A percentile compares a stretch with the other conserved stretches of the same genome.
These are phyloP conservation scores for Beauveria scarabaeidicola DNA, from an alignment of 2,329 filamentous ascomycete species.

Conservation along the genomic window DNA sequence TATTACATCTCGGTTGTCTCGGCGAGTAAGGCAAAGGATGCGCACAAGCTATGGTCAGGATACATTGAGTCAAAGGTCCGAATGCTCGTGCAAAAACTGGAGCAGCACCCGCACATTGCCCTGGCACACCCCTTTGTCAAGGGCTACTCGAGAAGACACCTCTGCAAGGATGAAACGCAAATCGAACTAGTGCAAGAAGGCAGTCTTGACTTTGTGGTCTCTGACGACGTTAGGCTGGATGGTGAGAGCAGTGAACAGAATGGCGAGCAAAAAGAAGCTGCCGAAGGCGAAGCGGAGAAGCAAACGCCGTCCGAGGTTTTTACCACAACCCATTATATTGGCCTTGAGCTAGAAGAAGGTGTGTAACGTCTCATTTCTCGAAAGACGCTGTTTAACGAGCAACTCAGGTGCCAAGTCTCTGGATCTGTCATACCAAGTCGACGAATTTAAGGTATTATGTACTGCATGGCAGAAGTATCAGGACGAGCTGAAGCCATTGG, in stretches of 20 bases:
- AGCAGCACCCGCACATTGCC: slow-evolving; percentile 69
- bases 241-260: slow-evolving; percentile 21
- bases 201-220: slow-evolving; percentile 37
- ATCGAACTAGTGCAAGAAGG: slow-evolving; percentile 47
- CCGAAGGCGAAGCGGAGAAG: slow-evolving; percentile 36
- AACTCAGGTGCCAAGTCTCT: slow-evolving; percentile 56
- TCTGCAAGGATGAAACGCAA: slow-evolving; percentile 48
- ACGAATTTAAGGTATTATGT: slow-evolving; percentile 80
- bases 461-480: slow-evolving; percentile 68
- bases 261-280: slow-evolving; percentile 40
- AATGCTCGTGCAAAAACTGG: slow-evolving; percentile 73
- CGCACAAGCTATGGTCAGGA: slow-evolving; percentile 80
- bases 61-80: slow-evolving; percentile 91
- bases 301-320: slow-evolving; percentile 46
- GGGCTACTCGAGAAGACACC: slow-evolving; percentile 76
- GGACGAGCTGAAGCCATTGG: slow-evolving; percentile 51
- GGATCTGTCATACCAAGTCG: slow-evolving; percentile 72
- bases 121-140: slow-evolving; percentile 90
- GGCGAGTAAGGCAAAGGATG: slow-evolving; percentile 73
- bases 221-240: slow-evolving; percentile 26
- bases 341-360: slow-evolving; percentile 72
- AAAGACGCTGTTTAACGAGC: neutral
- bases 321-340: slow-evolving; percentile 92
- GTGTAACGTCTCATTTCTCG: slow-evolving; percentile 24
- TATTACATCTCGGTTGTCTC: slow-evolving; percentile 89